Evolutionary conservation across 2,329 filamentous ascomycete species (phyloP), one percentile per base, ranked within the genome.

Genomic region (Fusarium compactum): DNA sequence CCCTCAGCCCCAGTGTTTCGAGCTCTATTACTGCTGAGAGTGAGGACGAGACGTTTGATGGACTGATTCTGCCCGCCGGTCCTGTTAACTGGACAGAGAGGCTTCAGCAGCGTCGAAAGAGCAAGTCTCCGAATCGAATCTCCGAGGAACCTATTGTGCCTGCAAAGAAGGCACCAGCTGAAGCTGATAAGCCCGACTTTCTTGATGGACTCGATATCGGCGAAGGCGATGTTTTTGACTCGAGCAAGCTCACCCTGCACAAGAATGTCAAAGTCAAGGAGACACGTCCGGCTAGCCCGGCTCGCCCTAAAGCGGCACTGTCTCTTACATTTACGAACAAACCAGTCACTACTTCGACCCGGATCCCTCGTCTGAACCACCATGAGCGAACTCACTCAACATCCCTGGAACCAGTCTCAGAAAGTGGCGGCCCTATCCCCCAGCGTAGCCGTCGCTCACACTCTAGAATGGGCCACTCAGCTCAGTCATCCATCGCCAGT

Each of bases 261-360:
- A 94, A 93, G 69, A 98, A 99, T 78, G 88, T 99, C 71, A 95
- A 95, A 78, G 87, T 97, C 75, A 97, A 97, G 80, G 88, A 90
- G 70, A 84, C 89, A 67, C 86, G 89, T 56, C 86, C 90, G 22
- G 83, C 87, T 16, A 95, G 93, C 71, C 92, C 94, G 48, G 86
- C 87, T 24, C 88, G 92, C 67, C 88, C 88, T 22, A 91, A 91
- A 77, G 89, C 93, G 20, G 90, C 93, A 14, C 92, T 96, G 29
- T 95, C 95, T 15, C 85, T 98, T 66, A 98, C 94, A 9, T 98
- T 98, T 78, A 97, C 93, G 50, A 96, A 92, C 80, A 94, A 95
- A 76, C 82, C 87, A n/a, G 46, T 71, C 38, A 73, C 41, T 48
- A 73, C 41, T 48, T 82, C 78, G 30, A 96, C 94, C 34, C 91